Evolutionary conservation across 2,329 filamentous ascomycete genomes (phyloP), one percentile per base, ranked within the genome.

Genomic region (Hypoxylon sp.): DNA sequence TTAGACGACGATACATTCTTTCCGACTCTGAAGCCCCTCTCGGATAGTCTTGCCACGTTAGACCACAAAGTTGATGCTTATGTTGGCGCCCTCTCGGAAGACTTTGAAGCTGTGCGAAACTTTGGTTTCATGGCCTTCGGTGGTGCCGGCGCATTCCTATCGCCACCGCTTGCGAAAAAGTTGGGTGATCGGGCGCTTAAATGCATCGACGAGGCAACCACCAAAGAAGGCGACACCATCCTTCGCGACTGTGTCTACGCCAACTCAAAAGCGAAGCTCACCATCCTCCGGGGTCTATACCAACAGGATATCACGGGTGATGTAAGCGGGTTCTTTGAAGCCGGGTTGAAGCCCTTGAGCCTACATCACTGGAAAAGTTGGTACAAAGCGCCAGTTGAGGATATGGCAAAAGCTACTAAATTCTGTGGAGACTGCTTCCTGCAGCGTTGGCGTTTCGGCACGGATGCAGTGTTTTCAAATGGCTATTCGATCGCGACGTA

Each of bases 1-100:
- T 83, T 90, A 39, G 88, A 90, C 73, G 88, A 90, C 72, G 88
- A 90, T 72, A 90, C 88, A 1, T 90, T 90, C 76, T 90, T 90
- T 75, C 83, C 85, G 1, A 87, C 85, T 1, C 82, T 90, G 48
- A 76, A 83, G 56, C 81, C 81, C 0, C 79, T 90, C 14, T 80
- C 83, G 22, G 76, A 82, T n/a, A 80, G 83, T 5, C 81, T 90
- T 1, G 73, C 73, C 35, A 75, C 78, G 39, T 82, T 86, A 68
- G 83, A 90, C 72, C 80, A 85, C 72, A 82, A 80, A 1, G 74
- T 81, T 19, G 81, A 85, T 2, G 75, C 81, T 37, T 90, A 89
- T 76, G 79, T 90, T 10, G 88, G 88, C 2, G 84, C 84, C 1
- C 76, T 90, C 5, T 87, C 87, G 1, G 88, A 90, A 74, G 86